phyloP scores from a whole-genome alignment of 148 eudicot species.

The Arbutus unedo region DNA sequence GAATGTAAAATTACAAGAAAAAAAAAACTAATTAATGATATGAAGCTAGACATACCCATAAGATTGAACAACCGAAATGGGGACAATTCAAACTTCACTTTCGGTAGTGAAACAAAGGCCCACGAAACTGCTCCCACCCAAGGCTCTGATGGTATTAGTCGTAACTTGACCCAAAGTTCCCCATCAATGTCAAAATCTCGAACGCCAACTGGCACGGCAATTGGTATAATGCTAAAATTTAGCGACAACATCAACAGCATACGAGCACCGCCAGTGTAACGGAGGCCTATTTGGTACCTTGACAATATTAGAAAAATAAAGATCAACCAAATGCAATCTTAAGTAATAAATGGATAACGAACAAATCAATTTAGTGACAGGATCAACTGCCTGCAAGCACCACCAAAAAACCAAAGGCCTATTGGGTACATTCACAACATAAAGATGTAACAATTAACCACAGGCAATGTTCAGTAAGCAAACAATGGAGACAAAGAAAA shows the following conservation, averaged over 20 bases:
- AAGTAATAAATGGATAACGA: slow-evolving; percentile 2
- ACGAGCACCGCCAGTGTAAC: slow-evolving; percentile 97
- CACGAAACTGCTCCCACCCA: slow-evolving; percentile 96
- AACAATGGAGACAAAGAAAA: background rate
- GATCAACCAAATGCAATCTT: background rate
- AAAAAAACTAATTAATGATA: background rate
- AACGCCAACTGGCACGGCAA: slow-evolving; percentile 87
- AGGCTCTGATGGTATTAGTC: slow-evolving; percentile 81
- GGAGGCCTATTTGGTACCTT: slow-evolving; percentile 97
- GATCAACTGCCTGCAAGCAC: slow-evolving; percentile 82
- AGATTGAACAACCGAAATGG: slow-evolving; percentile 93
- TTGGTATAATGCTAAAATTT: slow-evolving; percentile 76
- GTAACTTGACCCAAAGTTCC: slow-evolving; percentile 91
- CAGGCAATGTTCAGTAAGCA: background rate
- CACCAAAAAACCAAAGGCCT: slow-evolving; percentile 92
- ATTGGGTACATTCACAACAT: slow-evolving; percentile 72
- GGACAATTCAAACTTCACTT: slow-evolving; percentile 75
- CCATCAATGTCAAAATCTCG: slow-evolving; percentile 97
- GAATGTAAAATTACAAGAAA: no score
- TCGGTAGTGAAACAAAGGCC: slow-evolving; percentile 99
- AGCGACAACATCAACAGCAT: slow-evolving; percentile 82
- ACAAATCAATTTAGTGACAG: slow-evolving; percentile 51
- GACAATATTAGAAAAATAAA: slow-evolving; percentile 13
- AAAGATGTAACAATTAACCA: background rate
- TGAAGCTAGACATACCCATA: slow-evolving; percentile 59